These are phyloP conservation scores for Moesziomyces antarcticus DNA, from an alignment of 1,284 basidiomycete species.

Conservation along the genomic window DNA sequence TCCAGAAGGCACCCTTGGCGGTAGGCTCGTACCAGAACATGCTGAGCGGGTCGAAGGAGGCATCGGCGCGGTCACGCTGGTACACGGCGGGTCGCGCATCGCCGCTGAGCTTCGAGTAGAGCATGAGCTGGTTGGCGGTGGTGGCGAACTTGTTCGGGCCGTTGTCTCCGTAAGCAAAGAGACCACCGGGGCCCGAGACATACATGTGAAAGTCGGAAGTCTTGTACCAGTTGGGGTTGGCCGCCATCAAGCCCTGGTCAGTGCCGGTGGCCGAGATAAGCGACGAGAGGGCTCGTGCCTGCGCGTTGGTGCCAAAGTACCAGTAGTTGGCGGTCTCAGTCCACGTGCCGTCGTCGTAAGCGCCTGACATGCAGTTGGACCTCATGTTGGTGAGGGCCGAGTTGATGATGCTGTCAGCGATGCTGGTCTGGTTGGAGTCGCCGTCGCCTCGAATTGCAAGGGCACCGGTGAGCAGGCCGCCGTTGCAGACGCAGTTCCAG, in stretches of 20 bases:
- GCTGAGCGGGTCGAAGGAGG: slow-evolving; percentile 86
- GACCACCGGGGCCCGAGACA: slow-evolving; percentile 81
- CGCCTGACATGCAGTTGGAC: slow-evolving; percentile 78
- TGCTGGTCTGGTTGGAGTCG: slow-evolving; percentile 82
- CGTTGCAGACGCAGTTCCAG: slow-evolving; percentile 98
- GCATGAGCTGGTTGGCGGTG: slow-evolving; percentile 63
- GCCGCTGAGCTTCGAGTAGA: slow-evolving; percentile 54
- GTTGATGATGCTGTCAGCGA: slow-evolving; percentile 76
- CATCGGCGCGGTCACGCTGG: slow-evolving; percentile 86
- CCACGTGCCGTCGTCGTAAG: slow-evolving; percentile 85
- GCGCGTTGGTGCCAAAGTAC: slow-evolving; percentile 79
- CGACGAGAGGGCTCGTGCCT: slow-evolving; percentile 88
- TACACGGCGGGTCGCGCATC: slow-evolving; percentile 81
- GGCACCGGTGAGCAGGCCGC: slow-evolving; percentile 86
- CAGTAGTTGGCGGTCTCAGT: slow-evolving; percentile 84
- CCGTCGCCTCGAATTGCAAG: slow-evolving; percentile 79
- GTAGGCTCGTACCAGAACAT: slow-evolving; percentile 98
- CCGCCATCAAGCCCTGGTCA: slow-evolving; percentile 78
- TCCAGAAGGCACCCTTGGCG: slow-evolving; percentile 88
- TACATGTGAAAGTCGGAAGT: slow-evolving; percentile 94
- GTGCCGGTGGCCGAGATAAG: slow-evolving; percentile 87
- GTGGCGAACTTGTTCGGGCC: slow-evolving; percentile 93
- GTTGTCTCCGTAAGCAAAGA: slow-evolving; percentile 92
- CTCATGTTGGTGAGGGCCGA: slow-evolving; percentile 80
- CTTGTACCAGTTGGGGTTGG: slow-evolving; percentile 72